These are phyloP conservation scores for Phaeosphaeria sp. DNA, from an alignment of 2,329 filamentous ascomycete species.

Conservation along the genomic window DNA sequence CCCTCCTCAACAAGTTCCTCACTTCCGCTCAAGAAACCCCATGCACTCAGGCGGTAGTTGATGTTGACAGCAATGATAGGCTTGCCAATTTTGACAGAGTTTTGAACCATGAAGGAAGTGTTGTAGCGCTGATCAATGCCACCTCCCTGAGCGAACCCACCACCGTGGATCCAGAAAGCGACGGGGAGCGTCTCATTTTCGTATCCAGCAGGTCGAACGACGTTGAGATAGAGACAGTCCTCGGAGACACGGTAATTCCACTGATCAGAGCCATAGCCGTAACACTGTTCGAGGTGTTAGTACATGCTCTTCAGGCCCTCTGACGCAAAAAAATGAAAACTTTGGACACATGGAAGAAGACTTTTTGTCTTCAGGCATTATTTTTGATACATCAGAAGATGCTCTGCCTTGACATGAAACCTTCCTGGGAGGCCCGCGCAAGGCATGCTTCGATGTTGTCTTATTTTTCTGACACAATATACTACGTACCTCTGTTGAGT, in stretches of 20 bases:
- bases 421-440: too few species aligned
- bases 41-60: constrained; percentile 60
- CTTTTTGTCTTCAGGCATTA: background rate
- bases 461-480: too few species aligned
- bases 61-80: constrained; percentile 56
- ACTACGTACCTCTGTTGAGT: constrained; percentile 26
- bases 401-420: too few species aligned
- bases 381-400: background rate
- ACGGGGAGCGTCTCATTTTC: constrained; percentile 56
- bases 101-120: constrained; percentile 54
- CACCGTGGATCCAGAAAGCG: constrained; percentile 63
- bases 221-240: constrained; percentile 58
- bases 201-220: constrained; percentile 52
- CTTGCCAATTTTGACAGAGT: constrained; percentile 53
- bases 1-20: constrained; percentile 49
- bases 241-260: constrained; percentile 60
- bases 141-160: constrained; percentile 57
- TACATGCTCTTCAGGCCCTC: constrained; percentile 3
- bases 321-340: background rate
- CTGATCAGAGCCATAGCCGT: constrained; percentile 44
- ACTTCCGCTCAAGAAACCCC: constrained; percentile 68
- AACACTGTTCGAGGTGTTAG: constrained; percentile 33
- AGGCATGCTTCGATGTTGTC: too few species aligned
- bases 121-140: constrained; percentile 63
- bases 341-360: background rate